Percentiles rank a stretch among this genome's conserved stretches.
Evolutionary conservation across 2,329 filamentous ascomycete genomes (phyloP).

Genomic region (Sarocladium brachiariae): DNA sequence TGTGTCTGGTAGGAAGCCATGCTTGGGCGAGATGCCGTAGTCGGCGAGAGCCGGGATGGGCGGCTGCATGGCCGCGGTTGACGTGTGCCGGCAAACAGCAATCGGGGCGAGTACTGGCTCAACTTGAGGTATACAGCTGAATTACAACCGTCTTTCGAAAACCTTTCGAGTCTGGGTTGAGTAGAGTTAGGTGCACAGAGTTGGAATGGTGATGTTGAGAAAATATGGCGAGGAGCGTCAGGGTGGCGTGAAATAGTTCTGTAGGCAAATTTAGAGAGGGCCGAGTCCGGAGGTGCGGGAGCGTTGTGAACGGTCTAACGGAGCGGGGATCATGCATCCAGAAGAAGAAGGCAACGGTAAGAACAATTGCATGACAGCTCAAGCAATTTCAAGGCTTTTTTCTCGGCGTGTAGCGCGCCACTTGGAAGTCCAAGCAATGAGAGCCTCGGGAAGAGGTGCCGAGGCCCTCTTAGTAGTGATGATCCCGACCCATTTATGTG

Average conservation of each 20-base stretch:
- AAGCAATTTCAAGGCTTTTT: background rate
- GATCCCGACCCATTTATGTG: too few relatives aligned
- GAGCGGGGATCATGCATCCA: background rate
- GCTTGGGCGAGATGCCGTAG: slow-evolving; percentile 70
- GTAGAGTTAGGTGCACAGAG: too few relatives aligned
- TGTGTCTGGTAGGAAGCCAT: slow-evolving; percentile 83
- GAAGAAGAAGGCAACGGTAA: background rate
- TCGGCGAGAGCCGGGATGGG: slow-evolving; percentile 60
- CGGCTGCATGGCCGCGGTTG: slow-evolving; percentile 41
- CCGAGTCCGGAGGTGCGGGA: slow-evolving; percentile 3
- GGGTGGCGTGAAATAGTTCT: background rate
- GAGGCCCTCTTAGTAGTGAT: too few relatives aligned
- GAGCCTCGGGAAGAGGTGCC: too few relatives aligned
- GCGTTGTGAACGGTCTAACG: background rate
- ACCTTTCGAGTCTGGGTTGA: too few relatives aligned
- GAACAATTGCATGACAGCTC: background rate
- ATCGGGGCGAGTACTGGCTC: background rate
- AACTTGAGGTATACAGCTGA: too few relatives aligned
- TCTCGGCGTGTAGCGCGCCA: background rate
- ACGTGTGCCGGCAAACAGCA: background rate
- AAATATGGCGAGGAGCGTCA: background rate
- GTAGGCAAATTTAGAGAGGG: background rate
- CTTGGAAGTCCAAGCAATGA: too few relatives aligned
- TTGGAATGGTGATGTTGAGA: too few relatives aligned
- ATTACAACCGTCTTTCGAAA: too few relatives aligned